Conservation (phyloP, 345 rosid genomes). For the Citrus sinensis region DVS_A1.0 CM039164.1:25534001-25534500, state of each 20-base stretch:
- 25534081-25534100: constrained; percentile 87
- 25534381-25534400: constrained; percentile 99
- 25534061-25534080: constrained; percentile 96
- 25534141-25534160: constrained; percentile 95
- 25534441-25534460: constrained; percentile 68
- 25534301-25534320: constrained; percentile 58
- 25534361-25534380: constrained; percentile 99
- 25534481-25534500: background rate
- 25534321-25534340: constrained; percentile 67
- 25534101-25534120: constrained; percentile 88
- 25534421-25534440: constrained; percentile 81
- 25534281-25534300: background rate
- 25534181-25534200: background rate
- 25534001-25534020: constrained; percentile 1
- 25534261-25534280: background rate
- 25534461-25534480: background rate
- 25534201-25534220: background rate
- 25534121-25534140: constrained; percentile 94
- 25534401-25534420: constrained; percentile 92
- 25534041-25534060: constrained; percentile 99
- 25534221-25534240: background rate
- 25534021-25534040: constrained; percentile 84
- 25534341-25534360: constrained; percentile 70
- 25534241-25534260: background rate
- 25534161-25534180: constrained; percentile 59